Evolutionary conservation across 192 early-diverging fungal species (phyloP).

Genomic region (Coemansia erecta): DNA sequence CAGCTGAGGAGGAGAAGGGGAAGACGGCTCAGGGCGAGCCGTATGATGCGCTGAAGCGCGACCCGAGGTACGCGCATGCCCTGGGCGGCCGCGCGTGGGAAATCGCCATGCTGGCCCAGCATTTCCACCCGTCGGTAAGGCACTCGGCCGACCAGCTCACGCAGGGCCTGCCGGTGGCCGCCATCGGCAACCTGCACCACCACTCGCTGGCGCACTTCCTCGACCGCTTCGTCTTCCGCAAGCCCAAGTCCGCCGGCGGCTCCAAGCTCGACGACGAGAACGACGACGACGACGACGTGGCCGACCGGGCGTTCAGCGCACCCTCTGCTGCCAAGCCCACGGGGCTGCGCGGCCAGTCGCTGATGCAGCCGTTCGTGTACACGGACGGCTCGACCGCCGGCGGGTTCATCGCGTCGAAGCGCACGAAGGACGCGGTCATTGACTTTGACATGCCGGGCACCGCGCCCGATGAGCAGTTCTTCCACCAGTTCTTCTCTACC

Average conservation of each 20-base stretch:
- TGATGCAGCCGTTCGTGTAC: slow-evolving; percentile 54
- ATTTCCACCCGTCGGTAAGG: slow-evolving; percentile 92
- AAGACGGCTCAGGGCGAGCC: slow-evolving; percentile 1
- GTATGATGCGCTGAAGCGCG: slow-evolving; percentile 85
- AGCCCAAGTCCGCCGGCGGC: slow-evolving; percentile 76
- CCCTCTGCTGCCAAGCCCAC: slow-evolving; percentile 11
- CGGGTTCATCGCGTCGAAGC: slow-evolving; percentile 62
- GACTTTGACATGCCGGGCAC: slow-evolving; percentile 35
- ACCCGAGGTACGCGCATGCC: slow-evolving; percentile 82
- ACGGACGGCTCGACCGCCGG: slow-evolving; percentile 23
- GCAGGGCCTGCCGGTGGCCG: slow-evolving; percentile 62
- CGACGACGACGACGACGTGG: slow-evolving; percentile 4
- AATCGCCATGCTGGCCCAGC: slow-evolving; percentile 69
- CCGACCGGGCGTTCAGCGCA: slow-evolving; percentile 2
- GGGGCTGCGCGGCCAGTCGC: slow-evolving; percentile 41
- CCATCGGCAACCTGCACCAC: slow-evolving; percentile 75
- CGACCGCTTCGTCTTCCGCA: slow-evolving; percentile 93
- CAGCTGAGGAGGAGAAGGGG: no score
- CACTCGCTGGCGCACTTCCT: slow-evolving; percentile 92
- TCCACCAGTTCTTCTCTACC: slow-evolving; percentile 46
- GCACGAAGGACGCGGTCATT: slow-evolving; percentile 60
- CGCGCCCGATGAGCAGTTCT: slow-evolving; percentile 38
- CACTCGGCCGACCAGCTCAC: slow-evolving; percentile 76
- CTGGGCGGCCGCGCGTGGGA: slow-evolving; percentile 90
- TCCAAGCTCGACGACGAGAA: slow-evolving; percentile 9